Conservation (phyloP, 2,329 filamentous ascomycete species). For the Ceratocystiopsis sp. region DNA sequence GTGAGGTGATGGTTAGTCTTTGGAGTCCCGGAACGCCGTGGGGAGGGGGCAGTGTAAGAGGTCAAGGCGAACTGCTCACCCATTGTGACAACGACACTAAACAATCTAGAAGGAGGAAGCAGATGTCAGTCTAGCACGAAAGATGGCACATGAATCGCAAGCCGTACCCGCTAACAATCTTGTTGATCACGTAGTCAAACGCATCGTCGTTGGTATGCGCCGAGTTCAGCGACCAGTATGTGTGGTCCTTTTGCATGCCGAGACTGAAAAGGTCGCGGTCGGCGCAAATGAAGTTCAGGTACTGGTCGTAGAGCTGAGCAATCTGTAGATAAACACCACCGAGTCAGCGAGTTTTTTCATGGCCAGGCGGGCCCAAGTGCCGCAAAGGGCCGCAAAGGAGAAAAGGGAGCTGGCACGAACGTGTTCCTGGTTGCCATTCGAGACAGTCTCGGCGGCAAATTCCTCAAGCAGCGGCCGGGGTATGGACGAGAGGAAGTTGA, state of each 20-base stretch:
- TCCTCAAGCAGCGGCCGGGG: conserved; percentile 83
- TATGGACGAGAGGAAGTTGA: conserved; percentile 94
- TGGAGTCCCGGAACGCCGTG: not conserved
- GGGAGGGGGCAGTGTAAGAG: not conserved
- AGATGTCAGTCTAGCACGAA: not conserved
- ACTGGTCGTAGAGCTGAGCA: conserved; percentile 87
- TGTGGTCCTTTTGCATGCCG: conserved; percentile 76
- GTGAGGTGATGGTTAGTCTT: conserved; percentile 11
- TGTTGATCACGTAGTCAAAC: conserved; percentile 72
- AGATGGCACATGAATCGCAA: not conserved
- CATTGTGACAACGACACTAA: conserved; percentile 97
- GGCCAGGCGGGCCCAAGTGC: no score
- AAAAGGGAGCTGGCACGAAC: not conserved
- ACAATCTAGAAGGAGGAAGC: conserved; percentile 30
- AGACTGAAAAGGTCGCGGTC: conserved; percentile 92
- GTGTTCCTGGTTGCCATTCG: conserved; percentile 62
- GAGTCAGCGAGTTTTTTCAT: no score
- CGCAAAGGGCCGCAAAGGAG: no score
- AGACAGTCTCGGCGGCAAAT: conserved; percentile 75
- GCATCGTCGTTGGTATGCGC: conserved; percentile 79
- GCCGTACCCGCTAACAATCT: conserved; percentile 61
- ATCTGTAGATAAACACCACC: conserved; percentile 33
- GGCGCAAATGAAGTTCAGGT: conserved; percentile 90
- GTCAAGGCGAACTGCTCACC: conserved; percentile 30
- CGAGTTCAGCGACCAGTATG: conserved; percentile 94